Conservation (phyloP, 352 stramenopile genomes). For the Phytophthora melonis region DNA sequence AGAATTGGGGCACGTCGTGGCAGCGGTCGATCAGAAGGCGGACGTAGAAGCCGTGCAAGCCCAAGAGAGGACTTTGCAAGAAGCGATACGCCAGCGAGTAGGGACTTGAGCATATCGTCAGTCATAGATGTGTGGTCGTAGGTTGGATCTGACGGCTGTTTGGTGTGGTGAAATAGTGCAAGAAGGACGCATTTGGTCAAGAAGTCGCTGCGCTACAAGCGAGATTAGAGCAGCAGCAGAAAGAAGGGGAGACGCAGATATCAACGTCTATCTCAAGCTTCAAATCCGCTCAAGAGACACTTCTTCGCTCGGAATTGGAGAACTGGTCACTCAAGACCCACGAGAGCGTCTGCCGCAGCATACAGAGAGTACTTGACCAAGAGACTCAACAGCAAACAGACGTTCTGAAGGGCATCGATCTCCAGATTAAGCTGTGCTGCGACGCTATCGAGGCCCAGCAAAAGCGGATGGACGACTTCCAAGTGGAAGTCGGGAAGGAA, state of each 20-base stretch:
- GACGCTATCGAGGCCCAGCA: constrained; percentile 26
- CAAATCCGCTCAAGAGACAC: constrained; percentile 23
- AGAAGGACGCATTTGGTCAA: constrained; percentile 60
- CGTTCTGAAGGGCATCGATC: constrained; percentile 6
- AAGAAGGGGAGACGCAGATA: constrained; percentile 32
- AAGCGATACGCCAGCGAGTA: constrained; percentile 59
- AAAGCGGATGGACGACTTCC: constrained; percentile 12
- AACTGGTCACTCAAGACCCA: constrained; percentile 28
- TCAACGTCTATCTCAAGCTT: constrained; percentile 16
- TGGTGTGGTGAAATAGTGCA: constrained; percentile 40
- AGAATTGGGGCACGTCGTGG: constrained; percentile 58
- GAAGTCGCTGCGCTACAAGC: constrained; percentile 52
- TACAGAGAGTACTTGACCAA: constrained; percentile 15
- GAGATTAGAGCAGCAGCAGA: constrained; percentile 35
- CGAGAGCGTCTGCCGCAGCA: constrained; percentile 4
- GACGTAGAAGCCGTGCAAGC: constrained; percentile 43
- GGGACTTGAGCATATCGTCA: background rate
- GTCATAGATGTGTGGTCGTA: background rate
- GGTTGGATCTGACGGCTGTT: background rate
- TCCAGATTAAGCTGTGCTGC: constrained; percentile 25
- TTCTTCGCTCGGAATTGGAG: constrained; percentile 27
- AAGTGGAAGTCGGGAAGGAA: constrained; percentile 22
- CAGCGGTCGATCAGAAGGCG: constrained; percentile 57
- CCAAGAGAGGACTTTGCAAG: constrained; percentile 45
- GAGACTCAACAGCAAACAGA: constrained; percentile 22